Evolutionary conservation across 371 early-diverging fungal genomes (phyloP), one percentile per base, ranked within the genome.

Genomic region (Mucor mucedo): DNA sequence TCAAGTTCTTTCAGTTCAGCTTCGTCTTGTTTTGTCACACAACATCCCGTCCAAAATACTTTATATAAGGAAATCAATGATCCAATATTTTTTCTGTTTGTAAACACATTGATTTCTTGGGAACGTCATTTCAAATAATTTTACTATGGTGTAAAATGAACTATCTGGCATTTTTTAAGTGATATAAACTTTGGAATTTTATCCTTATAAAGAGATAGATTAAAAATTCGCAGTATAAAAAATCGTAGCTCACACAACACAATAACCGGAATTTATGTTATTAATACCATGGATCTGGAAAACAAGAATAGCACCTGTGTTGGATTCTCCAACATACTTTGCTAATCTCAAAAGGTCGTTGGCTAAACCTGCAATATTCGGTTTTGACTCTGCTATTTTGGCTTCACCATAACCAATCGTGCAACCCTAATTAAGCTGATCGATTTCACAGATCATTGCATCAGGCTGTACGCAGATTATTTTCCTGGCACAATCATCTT

Each of bases 281-380:
- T 52, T 52, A 35, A 35, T 62, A 63, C 69, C 64, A 63, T 69
- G 69, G 2, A 69, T 63, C 30, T 69, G 64, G 60, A 69, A 63
- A 32, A 40, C 39, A 52, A 69, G 35, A 30, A 40, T 40, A 41
- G 52, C 39, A 27, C 48, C 28, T 16, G 48, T 35, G 21, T 45
- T 7, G 6, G 45, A 45, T 45, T 7, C 45, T 45, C 45, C 45
- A 16, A 45, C 14, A 45, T 5, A n/a, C 21, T 45, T 45, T 1
- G 45, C 45, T 16, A 45, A 27, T 45, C 45, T 45, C 45, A 45
- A 45, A 2, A 66, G 58, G 39, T 66, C 63, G 13, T 55, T 48
- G 16, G 53, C 66, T 30, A 70, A 52, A 38, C n/a, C 52, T 55
- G 40, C 61, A 28, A 45, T 48, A 47, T 70, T 70, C 11, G 49